These are phyloP conservation scores for Petunia secreta DNA, from an alignment of 257 asterid genomes.

Conservation along the genomic window DNA sequence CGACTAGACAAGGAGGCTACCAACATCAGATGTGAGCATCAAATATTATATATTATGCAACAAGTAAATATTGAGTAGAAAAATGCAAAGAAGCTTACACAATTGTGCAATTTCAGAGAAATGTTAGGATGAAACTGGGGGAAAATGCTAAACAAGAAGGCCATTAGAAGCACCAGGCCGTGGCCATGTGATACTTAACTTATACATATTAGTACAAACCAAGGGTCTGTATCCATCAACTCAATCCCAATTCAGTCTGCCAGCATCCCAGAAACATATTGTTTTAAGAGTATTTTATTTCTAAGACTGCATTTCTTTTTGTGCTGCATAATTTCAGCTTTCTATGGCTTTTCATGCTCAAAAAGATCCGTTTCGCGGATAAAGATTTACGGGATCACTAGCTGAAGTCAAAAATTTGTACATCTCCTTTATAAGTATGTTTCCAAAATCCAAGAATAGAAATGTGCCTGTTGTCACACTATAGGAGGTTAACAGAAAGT, in stretches of 20 bases:
- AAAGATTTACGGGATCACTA: neutral
- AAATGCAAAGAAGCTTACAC: neutral
- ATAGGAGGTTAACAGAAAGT: neutral
- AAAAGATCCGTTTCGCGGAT: slow-evolving; percentile 9
- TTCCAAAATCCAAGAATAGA: neutral
- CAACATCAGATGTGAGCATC: neutral
- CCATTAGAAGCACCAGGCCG: neutral
- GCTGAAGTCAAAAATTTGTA: neutral
- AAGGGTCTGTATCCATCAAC: neutral
- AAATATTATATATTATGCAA: neutral
- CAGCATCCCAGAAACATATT: neutral
- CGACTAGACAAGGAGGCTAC: neutral
- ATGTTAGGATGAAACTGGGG: neutral
- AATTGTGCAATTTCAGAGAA: slow-evolving; percentile 8
- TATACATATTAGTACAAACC: neutral
- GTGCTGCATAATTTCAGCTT: neutral
- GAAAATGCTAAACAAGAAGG: neutral
- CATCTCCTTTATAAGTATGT: neutral
- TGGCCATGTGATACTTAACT: slow-evolving; percentile 9
- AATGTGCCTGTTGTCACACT: neutral
- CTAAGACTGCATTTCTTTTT: neutral
- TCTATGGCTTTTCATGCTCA: neutral
- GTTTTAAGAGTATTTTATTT: neutral
- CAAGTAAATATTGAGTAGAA: slow-evolving; percentile 1
- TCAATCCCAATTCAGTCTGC: neutral